Base-by-base conservation (phyloP, 2,329 filamentous ascomycete species). In the Fusarium sp. region DNA sequence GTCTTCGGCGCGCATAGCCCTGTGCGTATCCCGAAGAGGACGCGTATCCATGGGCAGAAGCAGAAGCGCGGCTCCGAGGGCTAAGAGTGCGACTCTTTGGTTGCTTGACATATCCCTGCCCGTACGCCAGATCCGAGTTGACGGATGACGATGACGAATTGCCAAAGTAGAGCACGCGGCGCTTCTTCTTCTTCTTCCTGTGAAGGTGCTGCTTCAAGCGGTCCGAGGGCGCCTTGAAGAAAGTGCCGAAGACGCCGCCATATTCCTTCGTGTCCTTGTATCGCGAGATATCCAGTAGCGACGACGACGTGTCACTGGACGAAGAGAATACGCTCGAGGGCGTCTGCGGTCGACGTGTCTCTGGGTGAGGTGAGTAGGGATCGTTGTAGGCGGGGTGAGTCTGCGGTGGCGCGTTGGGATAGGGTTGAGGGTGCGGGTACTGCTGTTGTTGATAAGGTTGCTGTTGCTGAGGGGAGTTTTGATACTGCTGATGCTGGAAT, bases 111-210 rank as follows among this genome's bases (percentile, higher is more conserved):
- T 87, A 92, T 17, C 90, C 91, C 63, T 83, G 86, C 11, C 92
- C 91, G 78, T 93, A 93, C 11, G 91, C 91, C 69, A 93, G 82
- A 78, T 94, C 92, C 22, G 88, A 89, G 80, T 92, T 90, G 63
- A 92, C 85, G 1, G 91, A 92, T 0, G 91, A 92, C 3, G 90
- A 92, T 2, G 91, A 93, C 2, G 89, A 91, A 75, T 91, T 92
- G 63, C 80, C 85, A 75, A 90, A 87, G 65, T 86, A 87, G 46
- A 91, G 85, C 62, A 92, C 86, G 66, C 89, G 86, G 42, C 85
- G 85, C 72, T 83, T 85, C 72, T 84, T 85, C 64, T 85, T 85
- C 63, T 81, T 82, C 64, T 81, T 40, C 36, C 36, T 83, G 44
- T 81, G 80, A 6, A 76, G 78, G 27, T 81, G 81, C n/a, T 82